Conservation (phyloP, 495 filamentous ascomycete genomes). For the Wilcoxina mikolae region DNA sequence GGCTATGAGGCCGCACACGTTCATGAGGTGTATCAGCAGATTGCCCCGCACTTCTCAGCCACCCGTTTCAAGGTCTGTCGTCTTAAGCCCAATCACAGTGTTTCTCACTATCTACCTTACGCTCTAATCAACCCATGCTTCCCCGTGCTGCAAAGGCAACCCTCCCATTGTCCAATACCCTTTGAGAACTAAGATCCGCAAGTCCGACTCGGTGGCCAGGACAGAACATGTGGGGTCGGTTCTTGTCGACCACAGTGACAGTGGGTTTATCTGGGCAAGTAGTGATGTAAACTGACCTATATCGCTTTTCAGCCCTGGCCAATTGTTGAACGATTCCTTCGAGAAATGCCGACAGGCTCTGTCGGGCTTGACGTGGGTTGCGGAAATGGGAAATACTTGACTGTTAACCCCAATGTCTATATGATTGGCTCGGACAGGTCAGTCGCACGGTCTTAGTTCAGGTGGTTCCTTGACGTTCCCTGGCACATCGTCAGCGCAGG, state of each 20-base stretch:
- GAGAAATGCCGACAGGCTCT: constrained; percentile 49
- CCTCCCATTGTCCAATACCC: background rate
- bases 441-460: constrained; percentile 13
- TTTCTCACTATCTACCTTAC: background rate
- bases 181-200: background rate
- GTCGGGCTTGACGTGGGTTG: constrained; percentile 84
- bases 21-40: constrained; percentile 85
- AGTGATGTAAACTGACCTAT: constrained; percentile 6
- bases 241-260: constrained; percentile 10
- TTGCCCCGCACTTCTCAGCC: constrained; percentile 85
- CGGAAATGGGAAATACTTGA: constrained; percentile 91
- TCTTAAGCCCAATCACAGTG: background rate
- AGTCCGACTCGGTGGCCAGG: background rate
- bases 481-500: background rate
- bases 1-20: constrained; percentile 74
- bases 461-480: background rate
- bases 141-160: background rate
- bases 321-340: constrained; percentile 68
- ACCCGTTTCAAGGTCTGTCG: constrained; percentile 70
- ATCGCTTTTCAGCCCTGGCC: constrained; percentile 60
- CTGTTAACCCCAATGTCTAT: constrained; percentile 61
- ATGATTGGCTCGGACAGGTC: constrained; percentile 81
- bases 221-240: background rate
- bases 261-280: background rate
- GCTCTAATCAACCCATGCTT: constrained; percentile 1